Evolutionary conservation across 768 basidiomycete genomes (phyloP), one percentile per base, ranked within the genome.

Genomic region (Tubosaeta brunneosetosa): DNA sequence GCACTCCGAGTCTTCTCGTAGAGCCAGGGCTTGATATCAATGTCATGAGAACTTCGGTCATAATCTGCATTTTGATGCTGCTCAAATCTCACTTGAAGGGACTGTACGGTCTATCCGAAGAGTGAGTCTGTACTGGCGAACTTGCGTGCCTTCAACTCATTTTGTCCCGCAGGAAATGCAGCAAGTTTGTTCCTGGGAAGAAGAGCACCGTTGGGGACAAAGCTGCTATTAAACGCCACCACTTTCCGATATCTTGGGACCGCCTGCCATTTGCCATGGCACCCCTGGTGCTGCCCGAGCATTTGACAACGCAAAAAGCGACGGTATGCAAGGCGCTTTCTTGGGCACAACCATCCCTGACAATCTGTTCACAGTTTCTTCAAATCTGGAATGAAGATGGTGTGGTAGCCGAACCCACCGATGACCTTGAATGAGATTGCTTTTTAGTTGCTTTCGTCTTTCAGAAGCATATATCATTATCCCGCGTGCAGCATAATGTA

Each of bases 201-300:
- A 97, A 97, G 72, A 91, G 84, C 49, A 83, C 90, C 0, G 67
- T 87, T 3, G 94, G 94, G 1, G 95, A 99, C 68, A 89, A 85
- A 63, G 78, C 88, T 13, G 89, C 85, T 5, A 67, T 74, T 2
- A 83, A 81, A 59, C 81, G 82, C 26, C 74, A 84, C 58, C 81
- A 84, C 2, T 71, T 74, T 37, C 78, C 80, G 6, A 79, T 92
- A 36, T 76, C 79, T 27, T 91, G 91, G 86, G 80, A 83, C 25
- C 78, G 88, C 16, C 69, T 94, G 47, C 84, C 86, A 3, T 91
- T 79, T 58, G 88, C 85, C 0, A 76, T 71, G 13, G 63, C 63
- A 27, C 78, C 85, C 4, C 74, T 94, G 12, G 58, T 80, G 13
- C 85, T 84, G 3, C 75, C 77, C 1, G 77, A 79, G 32, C 89